phyloP scores from a whole-genome alignment of 140 eudicot genomes.

The Stevia rebaudiana region DNA sequence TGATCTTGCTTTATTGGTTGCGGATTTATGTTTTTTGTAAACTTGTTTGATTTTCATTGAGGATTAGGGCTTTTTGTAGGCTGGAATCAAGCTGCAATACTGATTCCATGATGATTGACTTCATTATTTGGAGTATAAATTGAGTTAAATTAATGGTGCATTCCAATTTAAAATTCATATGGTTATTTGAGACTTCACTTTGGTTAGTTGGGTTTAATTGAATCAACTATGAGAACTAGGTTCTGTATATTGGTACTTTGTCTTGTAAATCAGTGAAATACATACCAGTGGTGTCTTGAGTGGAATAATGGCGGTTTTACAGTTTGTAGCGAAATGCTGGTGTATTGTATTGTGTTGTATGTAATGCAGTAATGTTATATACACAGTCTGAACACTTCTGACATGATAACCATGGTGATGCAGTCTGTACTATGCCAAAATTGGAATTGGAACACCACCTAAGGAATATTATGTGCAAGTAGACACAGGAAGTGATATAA shows the following conservation, averaged over 20 bases:
- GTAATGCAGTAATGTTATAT: conserved; percentile 3
- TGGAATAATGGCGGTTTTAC: neutral
- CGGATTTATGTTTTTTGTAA: neutral
- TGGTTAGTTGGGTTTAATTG: neutral
- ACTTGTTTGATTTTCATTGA: conserved; percentile 5
- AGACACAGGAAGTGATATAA: conserved; percentile 44
- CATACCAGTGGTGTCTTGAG: neutral
- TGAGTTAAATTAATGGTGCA: neutral
- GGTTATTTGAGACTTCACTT: neutral
- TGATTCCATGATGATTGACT: neutral
- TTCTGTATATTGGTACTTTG: conserved; percentile 2
- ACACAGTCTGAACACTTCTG: conserved; percentile 9
- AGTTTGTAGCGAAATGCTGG: neutral
- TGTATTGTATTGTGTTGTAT: neutral
- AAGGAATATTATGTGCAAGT: conserved; percentile 42
- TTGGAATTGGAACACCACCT: conserved; percentile 88
- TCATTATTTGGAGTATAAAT: neutral
- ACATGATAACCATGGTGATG: neutral
- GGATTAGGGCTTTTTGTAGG: conserved; percentile 19
- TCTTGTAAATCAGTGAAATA: neutral
- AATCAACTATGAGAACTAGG: conserved; percentile 1
- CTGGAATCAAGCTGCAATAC: neutral
- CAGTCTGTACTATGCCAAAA: conserved; percentile 88
- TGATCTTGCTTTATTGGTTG: neutral
- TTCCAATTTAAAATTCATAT: neutral